Base-by-base conservation (phyloP, 2,329 filamentous ascomycete species). In the Fusarium coicis region DNA sequence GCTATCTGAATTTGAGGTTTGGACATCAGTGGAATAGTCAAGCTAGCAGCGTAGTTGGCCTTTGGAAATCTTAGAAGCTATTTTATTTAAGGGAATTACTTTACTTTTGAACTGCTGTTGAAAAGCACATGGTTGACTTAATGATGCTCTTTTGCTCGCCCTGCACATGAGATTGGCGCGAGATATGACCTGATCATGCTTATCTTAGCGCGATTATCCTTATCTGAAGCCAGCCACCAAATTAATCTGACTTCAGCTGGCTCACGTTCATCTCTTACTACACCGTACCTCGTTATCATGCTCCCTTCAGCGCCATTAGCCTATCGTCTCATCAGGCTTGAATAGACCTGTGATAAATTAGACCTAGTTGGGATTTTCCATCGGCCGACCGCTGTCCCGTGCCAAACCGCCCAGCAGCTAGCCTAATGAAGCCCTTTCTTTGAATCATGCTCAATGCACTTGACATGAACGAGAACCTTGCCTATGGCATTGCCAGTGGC, bases 341-440 rank as follows among this genome's bases (percentile, higher is more conserved):
- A 10, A 0, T 23, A n/a, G 16, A 11, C 2, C 1, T 23, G 2
- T 23, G 2, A 15, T 10, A 7, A 19, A 4, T 6, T 34, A 1
- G 18, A 5, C 2, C 10, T 2, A 23, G 14, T 16, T 30, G 7
- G 14, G 0, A 9, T 3, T 30, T 47, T n/a, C 11, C 10, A 6
- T n/a, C 3, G 21, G 19, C 14, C 19, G 4, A 10, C 3, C 11
- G 4, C 7, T 47, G 16, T 11, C 44, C 9, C 44, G 1, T 30
- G 14, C 6, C 44, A 34, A 11, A 7, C 4, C 14, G 16, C 16
- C 8, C 18, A 23, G 16, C 47, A 34, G 8, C 18, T 7, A 15
- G 30, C 30, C 4, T 1, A 23, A 34, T 30, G 18, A 12, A 32
- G n/a, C 11, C 11, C 16, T 23, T 23, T 34, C 15, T 50, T n/a